Evolutionary conservation across 805 yeast genomes (phyloP).

Genomic region (Ogataea zsoltii): DNA sequence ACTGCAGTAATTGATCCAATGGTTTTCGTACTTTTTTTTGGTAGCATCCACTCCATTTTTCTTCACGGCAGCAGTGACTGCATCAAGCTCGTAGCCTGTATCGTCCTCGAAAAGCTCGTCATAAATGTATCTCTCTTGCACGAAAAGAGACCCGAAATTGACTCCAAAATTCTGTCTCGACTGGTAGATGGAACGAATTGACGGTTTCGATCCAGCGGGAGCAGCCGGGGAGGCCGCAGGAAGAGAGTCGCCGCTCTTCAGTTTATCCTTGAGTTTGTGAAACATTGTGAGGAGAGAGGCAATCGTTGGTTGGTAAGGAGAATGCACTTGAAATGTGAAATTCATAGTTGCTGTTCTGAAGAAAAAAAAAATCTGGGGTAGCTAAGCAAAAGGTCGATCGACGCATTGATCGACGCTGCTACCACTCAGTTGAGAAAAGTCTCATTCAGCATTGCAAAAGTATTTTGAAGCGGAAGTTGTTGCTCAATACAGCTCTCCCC

Average conservation of each 20-base stretch:
- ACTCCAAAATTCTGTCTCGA: constrained; percentile 75
- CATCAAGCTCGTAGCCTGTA: constrained; percentile 72
- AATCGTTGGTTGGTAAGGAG: too few relatives aligned
- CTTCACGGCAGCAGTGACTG: constrained; percentile 51
- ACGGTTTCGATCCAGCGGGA: constrained; percentile 37
- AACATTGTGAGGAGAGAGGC: not conserved
- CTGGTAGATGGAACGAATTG: constrained; percentile 52
- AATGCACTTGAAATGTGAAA: too few relatives aligned
- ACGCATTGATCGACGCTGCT: constrained; percentile 8
- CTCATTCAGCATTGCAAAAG: too few relatives aligned
- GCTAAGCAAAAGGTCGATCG: not conserved
- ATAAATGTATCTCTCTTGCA: constrained; percentile 78
- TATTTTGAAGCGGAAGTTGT: too few relatives aligned
- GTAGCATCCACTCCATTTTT: constrained; percentile 57
- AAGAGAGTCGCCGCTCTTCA: constrained; percentile 2
- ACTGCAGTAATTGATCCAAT: constrained; percentile 62
- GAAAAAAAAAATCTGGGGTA: constrained; percentile 4
- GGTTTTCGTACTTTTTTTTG: constrained; percentile 52
- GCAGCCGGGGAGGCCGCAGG: constrained; percentile 31
- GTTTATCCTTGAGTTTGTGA: constrained; percentile 3
- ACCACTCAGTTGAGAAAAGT: too few relatives aligned
- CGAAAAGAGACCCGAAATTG: constrained; percentile 80
- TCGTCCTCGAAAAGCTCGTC: constrained; percentile 59
- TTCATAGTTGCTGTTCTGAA: not conserved
- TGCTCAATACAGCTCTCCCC: too few relatives aligned